Evolutionary conservation across 805 yeast genomes (phyloP).

Genomic region (Kurtzmaniella fragi): DNA sequence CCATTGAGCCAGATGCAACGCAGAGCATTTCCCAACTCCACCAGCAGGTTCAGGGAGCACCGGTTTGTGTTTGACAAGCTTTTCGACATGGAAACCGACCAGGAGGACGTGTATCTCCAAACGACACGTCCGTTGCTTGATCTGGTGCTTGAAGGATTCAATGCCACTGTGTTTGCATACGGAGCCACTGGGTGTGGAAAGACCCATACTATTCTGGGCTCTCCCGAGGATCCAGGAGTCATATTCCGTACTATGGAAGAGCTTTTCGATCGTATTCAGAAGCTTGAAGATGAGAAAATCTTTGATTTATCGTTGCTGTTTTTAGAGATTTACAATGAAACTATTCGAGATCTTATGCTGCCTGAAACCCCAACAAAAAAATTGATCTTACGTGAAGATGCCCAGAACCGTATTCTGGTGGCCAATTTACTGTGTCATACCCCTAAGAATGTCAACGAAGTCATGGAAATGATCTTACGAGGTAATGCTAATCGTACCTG

Average conservation of each 20-base stretch:
- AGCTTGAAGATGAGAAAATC: conserved; percentile 45
- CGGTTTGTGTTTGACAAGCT: conserved; percentile 77
- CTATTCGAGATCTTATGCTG: conserved; percentile 70
- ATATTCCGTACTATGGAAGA: conserved; percentile 76
- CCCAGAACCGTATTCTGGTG: conserved; percentile 59
- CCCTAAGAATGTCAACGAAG: conserved; percentile 62
- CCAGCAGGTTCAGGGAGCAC: conserved; percentile 58
- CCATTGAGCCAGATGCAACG: conserved; percentile 52
- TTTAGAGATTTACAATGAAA: conserved; percentile 88
- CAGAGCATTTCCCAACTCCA: conserved; percentile 35
- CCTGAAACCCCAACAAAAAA: conserved; percentile 46
- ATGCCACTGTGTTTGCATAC: conserved; percentile 90
- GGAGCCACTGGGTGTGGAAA: conserved; percentile 99
- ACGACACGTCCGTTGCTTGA: conserved; percentile 74
- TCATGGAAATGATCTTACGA: conserved; percentile 66
- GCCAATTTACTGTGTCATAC: conserved; percentile 61
- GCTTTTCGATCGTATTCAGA: conserved; percentile 58
- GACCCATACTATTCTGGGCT: conserved; percentile 84
- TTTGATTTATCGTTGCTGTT: conserved; percentile 66
- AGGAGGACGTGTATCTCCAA: conserved; percentile 57
- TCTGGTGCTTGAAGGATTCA: conserved; percentile 75
- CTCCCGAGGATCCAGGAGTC: conserved; percentile 68
- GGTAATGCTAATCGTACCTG: conserved; percentile 78
- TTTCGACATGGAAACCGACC: conserved; percentile 63
- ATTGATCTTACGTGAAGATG: conserved; percentile 67